Base-by-base conservation (phyloP, 306 rosid genomes). In the Castanopsis chinensis region DNA sequence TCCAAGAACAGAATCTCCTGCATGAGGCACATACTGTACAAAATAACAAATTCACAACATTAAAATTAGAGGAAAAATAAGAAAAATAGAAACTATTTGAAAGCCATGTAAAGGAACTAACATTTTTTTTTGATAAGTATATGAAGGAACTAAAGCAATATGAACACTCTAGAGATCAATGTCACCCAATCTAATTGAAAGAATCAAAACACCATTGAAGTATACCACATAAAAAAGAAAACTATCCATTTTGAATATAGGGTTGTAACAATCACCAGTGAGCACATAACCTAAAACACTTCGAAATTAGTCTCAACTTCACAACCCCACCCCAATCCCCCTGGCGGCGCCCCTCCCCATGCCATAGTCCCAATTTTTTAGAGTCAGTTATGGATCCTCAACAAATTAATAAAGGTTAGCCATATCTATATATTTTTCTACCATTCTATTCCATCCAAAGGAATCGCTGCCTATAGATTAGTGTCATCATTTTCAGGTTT, bases 1-100 rank as follows among this genome's bases (percentile, higher is more conserved):
- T 80, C 99, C 99, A 73, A 95, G 92, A 33, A 95, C 87, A 43
- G 91, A 89, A 87, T 95, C 99, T 85, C 77, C 97, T 54, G 88
- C 83, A 78, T 83, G 89, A 69, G 99, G 97, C 76, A 92, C 98
- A 83, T 95, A 95, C 98, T 92, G 90, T 51, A 81, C 7, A 82
- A 71, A 33, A 77, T 52, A 81, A 72, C 13, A 77, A 45, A 65
- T 74, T 71, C 76, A 49, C 68, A 69, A 45, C 18, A 58, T 21
- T 27, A 54, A 19, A 79, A 21, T 19, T 68, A 64, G 71, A 56
- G 41, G 25, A 51, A 76, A 21, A 4, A 18, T 14, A 56, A 19
- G 25, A 56, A 35, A 35, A 76, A 64, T 23, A 17, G 3, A 57
- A 74, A 77, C 21, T 72, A 19, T 41, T 23, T 23, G 4, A 49